A percentile compares a stretch with the other conserved stretches of the same genome.
Evolutionary conservation across 2,329 filamentous ascomycete species (phyloP).

Genomic region (Paramyrothecium roridum): DNA sequence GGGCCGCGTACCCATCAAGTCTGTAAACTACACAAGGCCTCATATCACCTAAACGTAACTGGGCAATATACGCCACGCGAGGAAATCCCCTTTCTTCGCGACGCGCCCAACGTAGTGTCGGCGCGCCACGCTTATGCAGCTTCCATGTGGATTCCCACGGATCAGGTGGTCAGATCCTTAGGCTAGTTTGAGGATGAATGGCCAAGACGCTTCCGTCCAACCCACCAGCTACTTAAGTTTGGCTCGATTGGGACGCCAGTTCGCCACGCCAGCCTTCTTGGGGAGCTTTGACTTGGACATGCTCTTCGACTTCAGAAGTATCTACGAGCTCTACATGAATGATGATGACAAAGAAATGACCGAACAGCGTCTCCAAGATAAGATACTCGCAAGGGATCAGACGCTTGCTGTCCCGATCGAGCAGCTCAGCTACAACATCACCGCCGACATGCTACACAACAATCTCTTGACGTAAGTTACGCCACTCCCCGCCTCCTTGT

Average conservation of each 20-base stretch:
- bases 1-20: conserved; percentile 1
- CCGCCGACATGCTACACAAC: conserved; percentile 4
- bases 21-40: conserved; percentile 4
- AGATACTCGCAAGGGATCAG: conserved; percentile 2
- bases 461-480: conserved; percentile 4
- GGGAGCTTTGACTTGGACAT: conserved; percentile 5
- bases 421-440: conserved; percentile 5
- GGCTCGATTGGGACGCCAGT: conserved; percentile 1
- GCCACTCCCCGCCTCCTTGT: background rate
- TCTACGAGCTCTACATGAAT: conserved; percentile 3
- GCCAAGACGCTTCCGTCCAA: background rate
- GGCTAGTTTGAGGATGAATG: background rate
- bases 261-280: conserved; percentile 2
- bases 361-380: conserved; percentile 4
- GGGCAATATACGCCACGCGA: conserved; percentile 1
- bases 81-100: conserved; percentile 1
- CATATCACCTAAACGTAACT: conserved; percentile 4
- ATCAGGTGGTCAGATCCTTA: conserved; percentile 3
- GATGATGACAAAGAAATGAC: conserved; percentile 2
- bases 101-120: background rate
- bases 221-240: background rate
- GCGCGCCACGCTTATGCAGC: conserved; percentile 4
- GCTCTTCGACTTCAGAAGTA: conserved; percentile 2
- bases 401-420: conserved; percentile 4
- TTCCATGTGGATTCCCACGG: conserved; percentile 5